Evolutionary conservation across 352 stramenopile genomes (phyloP), one percentile per base, ranked within the genome.

Genomic region (Phytopythium mirpurense): DNA sequence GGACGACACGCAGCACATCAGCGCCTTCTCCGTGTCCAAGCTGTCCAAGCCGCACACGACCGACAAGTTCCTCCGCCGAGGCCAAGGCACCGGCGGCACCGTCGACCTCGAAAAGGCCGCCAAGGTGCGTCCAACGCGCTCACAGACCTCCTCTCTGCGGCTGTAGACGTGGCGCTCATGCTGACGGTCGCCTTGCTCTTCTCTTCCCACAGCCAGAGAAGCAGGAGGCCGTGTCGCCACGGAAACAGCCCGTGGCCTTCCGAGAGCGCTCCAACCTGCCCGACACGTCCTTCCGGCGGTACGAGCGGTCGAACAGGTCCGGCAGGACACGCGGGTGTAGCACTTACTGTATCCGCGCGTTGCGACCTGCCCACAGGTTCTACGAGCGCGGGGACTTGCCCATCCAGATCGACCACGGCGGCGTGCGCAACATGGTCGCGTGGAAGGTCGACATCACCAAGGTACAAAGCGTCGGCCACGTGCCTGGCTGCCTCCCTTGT

Each of bases 371-470:
- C n/a, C n/a, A n/a, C n/a, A n/a, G n/a, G n/a, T n/a, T n/a, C n/a
- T n/a, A 97, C 46, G 90, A 97, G 50, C 82, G 90, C 19, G 96
- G 93, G 9, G 96, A 99, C 59, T 70, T 99, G 59, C 96, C 96
- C 8, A 96, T 99, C 23, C 91, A 98, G 71, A 96, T 99, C 47
- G 90, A 98, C 41, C 96, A 98, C 59, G 90, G 90, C 7, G 95
- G 95, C n/a, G 86, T 97, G 32, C 86, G 95, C 49, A 98, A 98
- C 60, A 91, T 97, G 61, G 94, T 98, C 23, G 95, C 91, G 15
- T 99, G 96, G 96, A 99, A 99, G 68, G 88, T 98, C 32, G 88
- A 96, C 58, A 96, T 96, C 56, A 94, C 86, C 2, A 96, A 96
- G 82, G 84, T 90, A 58, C 21, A 19, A 16, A 5, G 5, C 29